These are phyloP conservation scores for Xylaria arbuscula DNA, from an alignment of 2,329 filamentous ascomycete species.

Conservation along the genomic window DNA sequence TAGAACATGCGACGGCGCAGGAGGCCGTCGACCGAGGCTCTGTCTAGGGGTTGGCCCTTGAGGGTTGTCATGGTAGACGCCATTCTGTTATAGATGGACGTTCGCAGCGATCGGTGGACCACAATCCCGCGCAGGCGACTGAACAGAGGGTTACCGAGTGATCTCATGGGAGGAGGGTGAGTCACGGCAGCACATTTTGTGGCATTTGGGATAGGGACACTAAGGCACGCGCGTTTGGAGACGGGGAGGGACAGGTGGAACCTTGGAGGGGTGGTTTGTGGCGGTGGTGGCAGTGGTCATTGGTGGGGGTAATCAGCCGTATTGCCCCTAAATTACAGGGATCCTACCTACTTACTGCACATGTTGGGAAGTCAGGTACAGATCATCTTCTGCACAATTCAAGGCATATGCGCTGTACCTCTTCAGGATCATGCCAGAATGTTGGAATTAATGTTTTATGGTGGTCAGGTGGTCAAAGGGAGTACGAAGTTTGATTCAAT, in stretches of 20 bases:
- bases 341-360: too few relatives aligned
- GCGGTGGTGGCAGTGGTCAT: not conserved
- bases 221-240: not conserved
- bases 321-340: too few relatives aligned
- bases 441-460: too few relatives aligned
- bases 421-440: too few relatives aligned
- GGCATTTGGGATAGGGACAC: not conserved
- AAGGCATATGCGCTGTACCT: too few relatives aligned
- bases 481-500: too few relatives aligned
- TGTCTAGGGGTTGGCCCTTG: conserved; percentile 90
- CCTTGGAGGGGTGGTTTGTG: not conserved
- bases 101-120: not conserved
- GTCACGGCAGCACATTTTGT: not conserved
- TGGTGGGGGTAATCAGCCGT: not conserved
- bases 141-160: not conserved
- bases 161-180: not conserved
- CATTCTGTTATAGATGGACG: conserved; percentile 50
- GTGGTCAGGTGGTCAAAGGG: too few relatives aligned
- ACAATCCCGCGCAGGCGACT: not conserved
- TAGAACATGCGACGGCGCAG: conserved; percentile 92
- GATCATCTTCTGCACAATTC: too few relatives aligned
- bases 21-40: conserved; percentile 82
- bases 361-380: too few relatives aligned
- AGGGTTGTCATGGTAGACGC: conserved; percentile 70
- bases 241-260: not conserved